Evolutionary conservation across 768 basidiomycete species (phyloP).

Genomic region (Trametes villosa): DNA sequence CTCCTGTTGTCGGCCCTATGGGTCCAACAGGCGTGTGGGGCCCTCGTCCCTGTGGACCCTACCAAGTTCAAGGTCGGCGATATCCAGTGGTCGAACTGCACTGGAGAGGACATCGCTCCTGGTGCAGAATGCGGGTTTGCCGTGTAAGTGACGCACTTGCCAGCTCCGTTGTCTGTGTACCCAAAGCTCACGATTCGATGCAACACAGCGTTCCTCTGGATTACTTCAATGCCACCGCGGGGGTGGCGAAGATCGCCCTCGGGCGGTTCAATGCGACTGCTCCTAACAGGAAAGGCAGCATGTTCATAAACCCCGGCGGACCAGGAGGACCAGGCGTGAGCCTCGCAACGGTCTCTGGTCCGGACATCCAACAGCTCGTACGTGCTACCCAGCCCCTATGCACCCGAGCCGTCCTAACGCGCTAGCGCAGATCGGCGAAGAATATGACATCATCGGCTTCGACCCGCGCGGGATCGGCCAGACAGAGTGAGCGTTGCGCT

Average conservation of each 20-base stretch:
- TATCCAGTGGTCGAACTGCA: conserved; percentile 18
- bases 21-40: neutral
- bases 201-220: conserved; percentile 42
- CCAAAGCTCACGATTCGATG: neutral
- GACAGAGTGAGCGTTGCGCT: conserved; percentile 31
- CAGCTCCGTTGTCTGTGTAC: neutral
- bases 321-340: conserved; percentile 32
- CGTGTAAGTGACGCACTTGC: conserved; percentile 14
- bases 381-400: neutral
- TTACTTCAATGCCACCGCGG: conserved; percentile 34
- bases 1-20: neutral
- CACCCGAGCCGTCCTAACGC: neutral
- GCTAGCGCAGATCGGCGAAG: conserved; percentile 24
- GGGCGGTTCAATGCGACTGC: conserved; percentile 35
- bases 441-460: conserved; percentile 36
- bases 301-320: conserved; percentile 40
- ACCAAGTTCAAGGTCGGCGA: conserved; percentile 9
- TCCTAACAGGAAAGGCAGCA: conserved; percentile 31
- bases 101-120: conserved; percentile 5
- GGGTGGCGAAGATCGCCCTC: conserved; percentile 36
- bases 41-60: neutral
- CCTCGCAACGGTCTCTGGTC: conserved; percentile 15
- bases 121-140: conserved; percentile 31
- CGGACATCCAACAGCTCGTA: conserved; percentile 22
- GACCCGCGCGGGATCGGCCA: conserved; percentile 39